These are phyloP conservation scores for Metarhizium rileyi DNA, from an alignment of 2,329 filamentous ascomycete genomes.

Conservation along the genomic window DNA sequence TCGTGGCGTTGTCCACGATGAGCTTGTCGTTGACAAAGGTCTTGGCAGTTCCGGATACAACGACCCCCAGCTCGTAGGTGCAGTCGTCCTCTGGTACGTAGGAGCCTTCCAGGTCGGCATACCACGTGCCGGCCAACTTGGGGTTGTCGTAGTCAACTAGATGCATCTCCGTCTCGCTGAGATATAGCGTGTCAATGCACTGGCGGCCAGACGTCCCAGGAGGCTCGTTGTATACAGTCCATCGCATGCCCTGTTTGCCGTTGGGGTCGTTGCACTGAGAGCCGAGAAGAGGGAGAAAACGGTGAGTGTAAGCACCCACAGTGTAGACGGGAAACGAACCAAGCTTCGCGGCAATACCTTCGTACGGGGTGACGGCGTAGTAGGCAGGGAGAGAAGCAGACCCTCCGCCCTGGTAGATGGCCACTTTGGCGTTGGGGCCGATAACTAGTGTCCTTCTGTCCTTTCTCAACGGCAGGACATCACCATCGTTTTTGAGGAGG, in stretches of 20 bases:
- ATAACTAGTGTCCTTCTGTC: conserved; percentile 50
- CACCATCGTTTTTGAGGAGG: conserved; percentile 61
- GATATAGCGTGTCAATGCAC: conserved; percentile 38
- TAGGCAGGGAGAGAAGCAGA: conserved; percentile 52
- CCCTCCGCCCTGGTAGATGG: conserved; percentile 54
- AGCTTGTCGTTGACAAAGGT: conserved; percentile 53
- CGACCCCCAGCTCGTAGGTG: conserved; percentile 55
- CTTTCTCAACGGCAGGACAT: conserved; percentile 52
- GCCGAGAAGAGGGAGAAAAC: conserved; percentile 50
- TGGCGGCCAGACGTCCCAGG: conserved; percentile 36
- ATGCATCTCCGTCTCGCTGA: conserved; percentile 39
- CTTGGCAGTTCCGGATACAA: conserved; percentile 56
- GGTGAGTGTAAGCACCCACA: conserved; percentile 55
- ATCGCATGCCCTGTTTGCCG: conserved; percentile 48
- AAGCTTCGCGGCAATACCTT: conserved; percentile 53
- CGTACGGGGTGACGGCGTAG: conserved; percentile 62
- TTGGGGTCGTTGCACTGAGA: conserved; percentile 38
- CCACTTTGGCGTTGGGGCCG: conserved; percentile 47
- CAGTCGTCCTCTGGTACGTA: conserved; percentile 51
- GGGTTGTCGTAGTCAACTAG: conserved; percentile 43
- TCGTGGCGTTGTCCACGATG: conserved; percentile 56
- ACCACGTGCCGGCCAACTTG: conserved; percentile 45
- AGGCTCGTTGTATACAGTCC: conserved; percentile 53
- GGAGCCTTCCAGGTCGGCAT: conserved; percentile 50
- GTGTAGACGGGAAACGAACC: conserved; percentile 36